A percentile compares a stretch with the other conserved stretches of the same genome.
Conservation (phyloP, 371 early-diverging fungal genomes). For the Entomophthora muscae region DNA sequence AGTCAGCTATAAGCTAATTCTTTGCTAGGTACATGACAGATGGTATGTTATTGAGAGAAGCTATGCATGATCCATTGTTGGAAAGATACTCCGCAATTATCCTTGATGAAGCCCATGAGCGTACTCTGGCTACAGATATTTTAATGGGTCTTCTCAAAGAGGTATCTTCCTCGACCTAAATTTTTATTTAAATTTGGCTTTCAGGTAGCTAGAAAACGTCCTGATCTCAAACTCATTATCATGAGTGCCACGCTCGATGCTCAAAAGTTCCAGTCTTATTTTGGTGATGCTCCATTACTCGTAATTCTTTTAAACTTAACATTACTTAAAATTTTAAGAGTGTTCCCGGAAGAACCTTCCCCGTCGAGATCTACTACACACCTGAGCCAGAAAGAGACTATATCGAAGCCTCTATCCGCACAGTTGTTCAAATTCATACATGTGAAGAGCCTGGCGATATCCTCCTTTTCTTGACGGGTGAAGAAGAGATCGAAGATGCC, state of each 20-base stretch:
- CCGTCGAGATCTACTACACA: slow-evolving; percentile 74
- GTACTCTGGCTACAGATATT: slow-evolving; percentile 88
- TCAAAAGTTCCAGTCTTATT: slow-evolving; percentile 77
- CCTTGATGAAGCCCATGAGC: slow-evolving; percentile 98
- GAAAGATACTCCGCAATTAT: slow-evolving; percentile 77
- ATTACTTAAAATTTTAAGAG: slow-evolving; percentile 21
- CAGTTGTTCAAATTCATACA: slow-evolving; percentile 77
- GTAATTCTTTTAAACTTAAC: slow-evolving; percentile 12
- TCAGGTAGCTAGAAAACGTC: slow-evolving; percentile 31
- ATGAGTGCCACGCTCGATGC: slow-evolving; percentile 98
- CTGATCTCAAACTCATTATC: slow-evolving; percentile 74
- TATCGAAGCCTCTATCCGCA: slow-evolving; percentile 73
- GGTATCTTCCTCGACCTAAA: slow-evolving; percentile 14
- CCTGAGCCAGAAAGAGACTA: slow-evolving; percentile 74
- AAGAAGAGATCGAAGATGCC: slow-evolving; percentile 79
- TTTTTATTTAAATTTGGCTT: slow-evolving; percentile 1
- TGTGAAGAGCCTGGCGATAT: slow-evolving; percentile 78
- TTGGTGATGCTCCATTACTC: slow-evolving; percentile 33
- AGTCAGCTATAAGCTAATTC: neutral
- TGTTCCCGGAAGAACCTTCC: slow-evolving; percentile 83
- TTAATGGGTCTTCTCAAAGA: slow-evolving; percentile 89
- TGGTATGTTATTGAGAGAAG: slow-evolving; percentile 96
- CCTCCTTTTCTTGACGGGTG: slow-evolving; percentile 81
- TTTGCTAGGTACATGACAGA: slow-evolving; percentile 82
- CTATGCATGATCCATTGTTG: slow-evolving; percentile 83